Conservation (phyloP, 306 rosid genomes). For the Dalbergia cultrata region DNA sequence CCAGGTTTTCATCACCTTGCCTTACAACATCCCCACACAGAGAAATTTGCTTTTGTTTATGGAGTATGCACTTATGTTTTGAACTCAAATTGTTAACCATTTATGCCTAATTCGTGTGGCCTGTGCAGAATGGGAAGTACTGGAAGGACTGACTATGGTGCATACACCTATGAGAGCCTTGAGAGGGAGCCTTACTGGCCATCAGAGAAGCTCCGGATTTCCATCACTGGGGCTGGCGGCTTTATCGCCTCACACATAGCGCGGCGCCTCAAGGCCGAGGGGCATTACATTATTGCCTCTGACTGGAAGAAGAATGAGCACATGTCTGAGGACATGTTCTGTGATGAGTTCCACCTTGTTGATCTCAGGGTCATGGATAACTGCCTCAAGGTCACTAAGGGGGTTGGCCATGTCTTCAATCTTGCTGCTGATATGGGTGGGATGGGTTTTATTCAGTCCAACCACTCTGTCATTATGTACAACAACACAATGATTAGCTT, state of each 20-base stretch:
- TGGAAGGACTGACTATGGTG: conserved; percentile 73
- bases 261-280: conserved; percentile 91
- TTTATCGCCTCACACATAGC: conserved; percentile 97
- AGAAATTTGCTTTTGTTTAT: conserved; percentile 5
- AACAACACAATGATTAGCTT: conserved; percentile 99
- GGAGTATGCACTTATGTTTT: conserved; percentile 15
- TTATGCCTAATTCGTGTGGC: conserved; percentile 11
- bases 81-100: conserved; percentile 1
- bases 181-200: conserved; percentile 99
- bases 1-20: not conserved
- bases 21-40: conserved; percentile 8
- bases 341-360: conserved; percentile 96
- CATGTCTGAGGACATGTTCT: conserved; percentile 98
- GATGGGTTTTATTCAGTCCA: conserved; percentile 98
- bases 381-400: conserved; percentile 84
- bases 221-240: conserved; percentile 98
- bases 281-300: conserved; percentile 93
- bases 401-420: conserved; percentile 94
- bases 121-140: conserved; percentile 91
- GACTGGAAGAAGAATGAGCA: conserved; percentile 99
- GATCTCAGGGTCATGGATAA: conserved; percentile 98
- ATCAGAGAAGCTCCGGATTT: conserved; percentile 82
- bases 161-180: conserved; percentile 83
- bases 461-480: conserved; percentile 94
- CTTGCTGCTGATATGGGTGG: conserved; percentile 99